Base-by-base conservation (phyloP, 176 grass and related monocot genomes). In the Guadua angustifolia region DNA sequence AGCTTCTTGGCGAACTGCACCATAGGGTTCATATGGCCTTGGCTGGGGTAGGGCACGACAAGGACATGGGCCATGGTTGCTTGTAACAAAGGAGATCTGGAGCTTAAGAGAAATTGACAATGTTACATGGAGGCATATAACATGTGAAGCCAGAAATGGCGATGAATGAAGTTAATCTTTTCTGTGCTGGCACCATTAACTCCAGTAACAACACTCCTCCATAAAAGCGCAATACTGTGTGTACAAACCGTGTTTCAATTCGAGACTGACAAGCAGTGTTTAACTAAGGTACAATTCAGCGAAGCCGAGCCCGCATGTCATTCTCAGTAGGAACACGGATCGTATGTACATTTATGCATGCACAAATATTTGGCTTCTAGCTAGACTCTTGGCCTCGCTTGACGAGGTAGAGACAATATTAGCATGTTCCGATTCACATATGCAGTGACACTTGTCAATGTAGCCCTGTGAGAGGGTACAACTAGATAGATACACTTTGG, bases 1-100 rank as follows among this genome's bases (percentile, higher is more conserved):
- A 93, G 72, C 18, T 62, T 19, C 77, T 87, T 93, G 21, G 90
- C 88, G 36, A 93, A 89, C 55, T 91, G 85, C 12, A 93, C 64
- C 90, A 95, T 89, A 4, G 93, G 93, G 86, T 91, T 93, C 40
- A 93, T 90, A 86, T 93, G 93, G 9, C 93, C 88, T 52, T 95
- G 93, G n/a, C 18, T 59, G 2, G 90, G 93, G 83, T 69, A 87
- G 16, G 93, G 90, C 69, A 93, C 50, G 36, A 93, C 85, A 8
- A 95, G 75, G 63, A 95, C 88, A 42, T 91, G 83, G 42, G 85
- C 82, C 81, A 62, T 82, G 53, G 65, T 32, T 62, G 17, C 61
- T 40, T 26, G 65, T 61, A 57, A 32, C 56, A 21, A 21, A 21
- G 16, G 17, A 26, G 25, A 9, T 33, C 25, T 16, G 9, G 13